Conservation (phyloP, 495 filamentous ascomycete genomes). For the Aspergillus homomorphus region DNA sequence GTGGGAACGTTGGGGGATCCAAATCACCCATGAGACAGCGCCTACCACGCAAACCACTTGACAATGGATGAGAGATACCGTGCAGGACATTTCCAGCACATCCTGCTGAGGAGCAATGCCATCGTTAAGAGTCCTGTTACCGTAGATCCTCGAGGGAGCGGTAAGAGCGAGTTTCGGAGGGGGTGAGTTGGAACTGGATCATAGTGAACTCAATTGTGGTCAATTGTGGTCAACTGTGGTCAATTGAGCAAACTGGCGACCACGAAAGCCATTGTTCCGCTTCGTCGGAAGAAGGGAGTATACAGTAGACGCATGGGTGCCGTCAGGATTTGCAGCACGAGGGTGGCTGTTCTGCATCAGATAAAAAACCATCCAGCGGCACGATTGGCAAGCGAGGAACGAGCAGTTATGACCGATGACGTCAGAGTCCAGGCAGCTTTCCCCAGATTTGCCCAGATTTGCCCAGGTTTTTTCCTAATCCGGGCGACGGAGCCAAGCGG, state of each 20-base stretch:
- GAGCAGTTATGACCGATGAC: background rate
- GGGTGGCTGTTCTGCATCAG: background rate
- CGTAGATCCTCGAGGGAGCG: background rate
- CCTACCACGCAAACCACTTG: background rate
- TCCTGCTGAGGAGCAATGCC: background rate
- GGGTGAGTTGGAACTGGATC: background rate
- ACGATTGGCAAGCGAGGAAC: background rate
- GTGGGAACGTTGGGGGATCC: background rate
- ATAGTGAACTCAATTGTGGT: background rate
- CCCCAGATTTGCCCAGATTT: conserved; percentile 15
- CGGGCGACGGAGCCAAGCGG: background rate
- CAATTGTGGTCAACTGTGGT: too few species aligned
- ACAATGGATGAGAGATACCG: background rate
- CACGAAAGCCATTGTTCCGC: background rate
- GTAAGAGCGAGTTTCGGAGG: background rate
- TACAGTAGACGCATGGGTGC: background rate
- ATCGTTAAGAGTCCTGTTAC: background rate
- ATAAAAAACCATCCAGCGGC: background rate
- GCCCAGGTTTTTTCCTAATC: background rate
- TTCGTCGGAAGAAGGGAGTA: background rate
- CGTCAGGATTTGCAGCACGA: background rate
- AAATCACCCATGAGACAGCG: background rate
- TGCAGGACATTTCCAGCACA: background rate
- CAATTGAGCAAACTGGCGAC: background rate
- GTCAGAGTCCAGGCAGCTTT: conserved; percentile 14